Conservation (phyloP, 179 eudicot genomes). For the Beta macrorhiza region DNA sequence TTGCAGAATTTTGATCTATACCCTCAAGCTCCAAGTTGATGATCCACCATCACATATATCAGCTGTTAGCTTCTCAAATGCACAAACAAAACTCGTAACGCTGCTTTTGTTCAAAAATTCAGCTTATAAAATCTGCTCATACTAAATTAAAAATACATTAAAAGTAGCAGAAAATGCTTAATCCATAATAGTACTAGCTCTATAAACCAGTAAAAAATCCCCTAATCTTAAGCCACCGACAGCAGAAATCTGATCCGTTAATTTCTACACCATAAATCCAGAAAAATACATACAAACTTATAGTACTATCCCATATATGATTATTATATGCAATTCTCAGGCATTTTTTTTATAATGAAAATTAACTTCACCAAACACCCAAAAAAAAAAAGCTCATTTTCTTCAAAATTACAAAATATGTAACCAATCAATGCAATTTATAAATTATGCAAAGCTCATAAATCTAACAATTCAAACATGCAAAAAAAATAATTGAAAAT, state of each 20-base stretch:
- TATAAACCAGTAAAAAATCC: background rate
- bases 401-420: too few relatives aligned
- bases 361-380: too few relatives aligned
- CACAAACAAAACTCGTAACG: background rate
- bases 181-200: background rate
- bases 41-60: background rate
- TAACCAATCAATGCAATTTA: too few relatives aligned
- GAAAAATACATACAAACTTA: background rate
- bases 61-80: background rate
- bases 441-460: background rate
- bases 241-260: background rate
- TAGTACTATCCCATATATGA: too few relatives aligned
- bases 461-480: constrained; percentile 15
- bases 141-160: background rate
- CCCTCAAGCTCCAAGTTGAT: background rate
- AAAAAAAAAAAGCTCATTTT: too few relatives aligned
- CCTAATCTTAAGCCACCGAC: background rate
- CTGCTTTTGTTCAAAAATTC: background rate
- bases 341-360: too few relatives aligned
- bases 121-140: background rate
- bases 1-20: background rate
- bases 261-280: background rate
- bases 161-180: background rate
- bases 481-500: background rate
- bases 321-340: too few relatives aligned